Evolutionary conservation across 805 yeast species (phyloP).

Genomic region (Lachancea kluyveri): DNA sequence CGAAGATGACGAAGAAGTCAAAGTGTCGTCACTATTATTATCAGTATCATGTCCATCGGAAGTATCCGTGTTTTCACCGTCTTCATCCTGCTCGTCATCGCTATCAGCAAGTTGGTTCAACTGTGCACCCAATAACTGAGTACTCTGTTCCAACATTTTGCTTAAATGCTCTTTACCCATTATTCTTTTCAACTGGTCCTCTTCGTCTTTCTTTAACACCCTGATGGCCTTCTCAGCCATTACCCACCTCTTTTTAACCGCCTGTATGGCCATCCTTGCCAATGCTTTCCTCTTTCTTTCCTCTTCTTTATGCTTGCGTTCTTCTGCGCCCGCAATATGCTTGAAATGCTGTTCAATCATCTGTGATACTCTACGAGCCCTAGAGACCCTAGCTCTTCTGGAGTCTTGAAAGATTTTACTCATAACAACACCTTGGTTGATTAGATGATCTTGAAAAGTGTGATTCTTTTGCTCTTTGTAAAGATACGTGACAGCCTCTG

Average conservation of each 20-base stretch:
- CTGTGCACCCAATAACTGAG: constrained; percentile 84
- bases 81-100: constrained; percentile 17
- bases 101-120: constrained; percentile 37
- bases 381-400: constrained; percentile 56
- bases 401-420: constrained; percentile 65
- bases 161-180: constrained; percentile 84
- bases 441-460: constrained; percentile 65
- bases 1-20: constrained; percentile 13
- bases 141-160: constrained; percentile 85
- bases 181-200: constrained; percentile 69
- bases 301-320: constrained; percentile 66
- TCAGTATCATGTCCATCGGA: constrained; percentile 10
- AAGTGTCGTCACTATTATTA: constrained; percentile 6
- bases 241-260: constrained; percentile 86
- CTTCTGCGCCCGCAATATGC: constrained; percentile 82
- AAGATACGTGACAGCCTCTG: constrained; percentile 41
- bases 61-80: constrained; percentile 4
- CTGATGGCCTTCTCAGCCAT: constrained; percentile 78
- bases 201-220: constrained; percentile 68
- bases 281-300: constrained; percentile 63
- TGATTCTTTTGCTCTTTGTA: constrained; percentile 33
- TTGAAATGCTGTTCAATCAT: constrained; percentile 86
- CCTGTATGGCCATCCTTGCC: constrained; percentile 76
- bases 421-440: constrained; percentile 68
- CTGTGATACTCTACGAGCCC: constrained; percentile 64